Conservation (phyloP, 2,329 filamentous ascomycete genomes). For the Xylaria hypoxylon region DNA sequence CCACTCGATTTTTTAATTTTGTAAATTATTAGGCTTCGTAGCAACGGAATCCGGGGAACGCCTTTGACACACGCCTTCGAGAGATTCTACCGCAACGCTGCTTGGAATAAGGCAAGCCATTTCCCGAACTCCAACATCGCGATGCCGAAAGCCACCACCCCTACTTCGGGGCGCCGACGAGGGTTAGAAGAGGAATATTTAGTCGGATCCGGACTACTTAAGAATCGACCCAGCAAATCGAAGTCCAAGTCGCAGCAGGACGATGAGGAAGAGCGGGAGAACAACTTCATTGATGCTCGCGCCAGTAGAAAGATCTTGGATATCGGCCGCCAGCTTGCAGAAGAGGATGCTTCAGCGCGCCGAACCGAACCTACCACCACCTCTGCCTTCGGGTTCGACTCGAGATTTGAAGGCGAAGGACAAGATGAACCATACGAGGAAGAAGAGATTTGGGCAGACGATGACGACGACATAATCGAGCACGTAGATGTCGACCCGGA, state of each 20-base stretch:
- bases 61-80: not conserved
- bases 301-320: constrained; percentile 89
- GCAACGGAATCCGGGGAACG: not conserved
- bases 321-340: constrained; percentile 87
- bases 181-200: constrained; percentile 86
- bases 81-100: not conserved
- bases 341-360: constrained; percentile 75
- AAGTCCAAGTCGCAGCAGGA: constrained; percentile 77
- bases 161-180: constrained; percentile 69
- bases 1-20: constrained; percentile 39
- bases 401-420: constrained; percentile 75
- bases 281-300: constrained; percentile 85
- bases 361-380: constrained; percentile 52
- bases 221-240: constrained; percentile 72
- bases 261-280: constrained; percentile 70
- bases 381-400: constrained; percentile 82
- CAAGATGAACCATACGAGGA: constrained; percentile 63
- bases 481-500: constrained; percentile 86
- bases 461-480: constrained; percentile 77
- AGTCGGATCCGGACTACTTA: constrained; percentile 71
- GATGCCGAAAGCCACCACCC: constrained; percentile 84
- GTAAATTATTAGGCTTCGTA: constrained; percentile 23
- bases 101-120: not conserved
- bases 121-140: constrained; percentile 11
- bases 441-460: constrained; percentile 78